These are phyloP conservation scores for Phytophthora europaea DNA, from an alignment of 352 stramenopile species.

Conservation along the genomic window DNA sequence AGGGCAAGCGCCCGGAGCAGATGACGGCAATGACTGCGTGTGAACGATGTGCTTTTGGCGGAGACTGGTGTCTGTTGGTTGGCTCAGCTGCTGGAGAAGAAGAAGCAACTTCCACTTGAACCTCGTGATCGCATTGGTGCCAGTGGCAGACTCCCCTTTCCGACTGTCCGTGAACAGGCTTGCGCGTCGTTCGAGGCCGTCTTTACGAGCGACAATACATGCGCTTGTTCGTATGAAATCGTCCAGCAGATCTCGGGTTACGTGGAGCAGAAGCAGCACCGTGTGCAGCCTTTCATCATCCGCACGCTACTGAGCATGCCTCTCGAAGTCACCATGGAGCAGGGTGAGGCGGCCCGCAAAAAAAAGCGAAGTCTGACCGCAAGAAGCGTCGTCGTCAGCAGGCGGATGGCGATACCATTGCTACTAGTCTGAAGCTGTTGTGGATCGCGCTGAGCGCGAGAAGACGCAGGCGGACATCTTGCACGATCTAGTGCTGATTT, in stretches of 20 bases:
- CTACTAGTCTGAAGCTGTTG: conserved; percentile 92
- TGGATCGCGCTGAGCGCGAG: conserved; percentile 94
- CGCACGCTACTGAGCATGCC: conserved; percentile 82
- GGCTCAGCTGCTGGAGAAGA: conserved; percentile 82
- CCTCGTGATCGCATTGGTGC: conserved; percentile 83
- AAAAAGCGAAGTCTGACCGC: conserved; percentile 83
- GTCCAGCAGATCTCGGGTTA: conserved; percentile 88
- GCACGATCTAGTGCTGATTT: conserved; percentile 96
- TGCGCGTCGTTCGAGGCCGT: conserved; percentile 79
- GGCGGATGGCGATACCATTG: conserved; percentile 86
- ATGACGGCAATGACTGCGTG: conserved; percentile 41
- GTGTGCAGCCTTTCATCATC: conserved; percentile 82
- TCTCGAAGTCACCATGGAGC: conserved; percentile 89
- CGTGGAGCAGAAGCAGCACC: conserved; percentile 87
- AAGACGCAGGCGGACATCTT: conserved; percentile 96
- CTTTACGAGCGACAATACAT: conserved; percentile 83
- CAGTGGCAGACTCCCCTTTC: conserved; percentile 80
- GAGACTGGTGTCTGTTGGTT: conserved; percentile 82
- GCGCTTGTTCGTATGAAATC: conserved; percentile 70
- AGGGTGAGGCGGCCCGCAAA: conserved; percentile 81
- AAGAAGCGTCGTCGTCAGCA: conserved; percentile 87
- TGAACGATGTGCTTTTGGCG: conserved; percentile 65
- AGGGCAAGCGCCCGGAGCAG: conserved; percentile 62
- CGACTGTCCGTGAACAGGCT: conserved; percentile 57
- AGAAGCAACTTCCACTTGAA: conserved; percentile 93